Evolutionary conservation across 805 yeast genomes (phyloP), one percentile per base, ranked within the genome.

Genomic region (Teunomyces tritomae): DNA sequence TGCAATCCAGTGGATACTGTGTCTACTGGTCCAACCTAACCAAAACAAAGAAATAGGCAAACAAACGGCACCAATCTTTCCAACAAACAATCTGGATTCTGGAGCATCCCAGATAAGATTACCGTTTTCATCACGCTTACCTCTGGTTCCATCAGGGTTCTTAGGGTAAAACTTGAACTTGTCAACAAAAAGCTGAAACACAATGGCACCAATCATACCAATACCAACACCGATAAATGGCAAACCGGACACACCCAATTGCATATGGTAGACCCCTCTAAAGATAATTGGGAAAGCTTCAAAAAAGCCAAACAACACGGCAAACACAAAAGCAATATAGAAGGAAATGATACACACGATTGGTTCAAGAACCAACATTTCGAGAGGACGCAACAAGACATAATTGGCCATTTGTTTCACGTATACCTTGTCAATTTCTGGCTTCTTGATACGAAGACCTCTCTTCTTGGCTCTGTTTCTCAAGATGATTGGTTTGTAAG

Each of bases 221-320:
- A 85, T 47, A 54, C 89, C 88, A 47, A 86, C 85, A 37, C 87
- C 87, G 28, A 86, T 64, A 63, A 86, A 86, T 5, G 90, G 78
- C 47, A 86, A 70, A 10, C 91, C 89, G 1, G 89, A 77, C 9
- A 79, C 67, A 48, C 89, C 91, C 1, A 68, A 50, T 34, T 58
- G 59, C 89, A 85, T 83, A 2, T 52, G 54, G 62, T 86, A 85
- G 20, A 74, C 78, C 30, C 86, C 87, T 59, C 79, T 71, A 68
- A 85, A 86, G 51, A 86, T 85, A 44, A 85, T 79, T 7, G 90
- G 90, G 67, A 74, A 85, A 3, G 90, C 90, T 63, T 85, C 91
- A 58, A 86, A 86, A 73, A 85, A 86, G 0, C 89, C 91, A 55
- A 85, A 86, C 46, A 86, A 67, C 2, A 86, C 89, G 1, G 91